Evolutionary conservation across 73 alveolate genomes (phyloP).

Genomic region (Symbiodinium pilosum): DNA sequence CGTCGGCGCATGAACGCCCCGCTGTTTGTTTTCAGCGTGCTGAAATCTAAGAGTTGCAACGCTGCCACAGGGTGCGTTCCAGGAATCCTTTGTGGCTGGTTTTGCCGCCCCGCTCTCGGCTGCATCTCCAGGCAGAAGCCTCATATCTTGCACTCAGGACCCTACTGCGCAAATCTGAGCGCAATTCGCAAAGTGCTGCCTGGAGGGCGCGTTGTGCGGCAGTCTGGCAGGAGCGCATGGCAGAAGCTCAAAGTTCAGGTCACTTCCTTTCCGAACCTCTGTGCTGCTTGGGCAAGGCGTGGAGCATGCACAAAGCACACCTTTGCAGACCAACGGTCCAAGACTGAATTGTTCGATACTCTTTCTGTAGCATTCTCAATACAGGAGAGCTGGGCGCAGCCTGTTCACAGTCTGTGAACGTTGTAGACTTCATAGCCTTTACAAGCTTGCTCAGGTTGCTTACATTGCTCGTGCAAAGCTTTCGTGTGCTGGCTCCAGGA

Average conservation of each 20-base stretch:
- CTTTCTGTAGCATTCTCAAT: not conserved
- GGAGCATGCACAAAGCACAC: conserved; percentile 73
- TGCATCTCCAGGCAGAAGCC: conserved; percentile 92
- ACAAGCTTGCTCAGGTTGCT: not conserved
- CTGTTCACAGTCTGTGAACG: conserved; percentile 73
- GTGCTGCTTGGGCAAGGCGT: conserved; percentile 78
- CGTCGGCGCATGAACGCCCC: too few species aligned
- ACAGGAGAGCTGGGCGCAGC: not conserved
- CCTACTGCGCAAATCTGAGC: not conserved
- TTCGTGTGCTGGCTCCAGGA: not conserved
- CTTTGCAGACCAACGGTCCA: too few species aligned
- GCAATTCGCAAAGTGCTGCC: not conserved
- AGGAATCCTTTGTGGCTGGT: conserved; percentile 84
- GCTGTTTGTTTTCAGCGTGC: too few species aligned
- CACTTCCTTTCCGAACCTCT: conserved; percentile 6
- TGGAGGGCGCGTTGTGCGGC: conserved; percentile 1
- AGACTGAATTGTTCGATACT: not conserved
- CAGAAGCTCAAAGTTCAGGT: not conserved
- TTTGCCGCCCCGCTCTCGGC: conserved; percentile 25
- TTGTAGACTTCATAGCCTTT: conserved; percentile 49
- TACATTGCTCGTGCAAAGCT: not conserved
- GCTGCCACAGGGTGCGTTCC: too few species aligned
- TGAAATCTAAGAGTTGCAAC: too few species aligned
- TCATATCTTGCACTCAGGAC: not conserved
- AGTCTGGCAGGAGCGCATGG: not conserved